These are phyloP conservation scores for Friedmanniomyces simplex DNA, from an alignment of 495 filamentous ascomycete species.

Conservation along the genomic window DNA sequence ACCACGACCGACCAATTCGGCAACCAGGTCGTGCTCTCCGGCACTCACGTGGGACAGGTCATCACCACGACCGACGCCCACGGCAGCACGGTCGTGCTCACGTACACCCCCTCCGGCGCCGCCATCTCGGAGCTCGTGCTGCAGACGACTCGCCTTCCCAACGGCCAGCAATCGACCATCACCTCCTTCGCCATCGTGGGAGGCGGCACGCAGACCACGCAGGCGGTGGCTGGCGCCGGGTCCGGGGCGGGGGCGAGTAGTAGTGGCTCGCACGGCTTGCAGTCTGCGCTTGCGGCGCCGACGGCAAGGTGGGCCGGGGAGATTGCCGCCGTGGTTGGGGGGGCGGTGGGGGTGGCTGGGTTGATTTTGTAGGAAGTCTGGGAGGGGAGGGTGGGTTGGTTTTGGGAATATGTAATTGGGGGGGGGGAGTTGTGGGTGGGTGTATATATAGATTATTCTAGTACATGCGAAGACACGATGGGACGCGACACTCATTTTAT, in stretches of 20 bases:
- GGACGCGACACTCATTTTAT: background rate
- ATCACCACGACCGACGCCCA: constrained; percentile 28
- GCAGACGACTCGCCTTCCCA: constrained; percentile 25
- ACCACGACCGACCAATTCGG: constrained; percentile 25
- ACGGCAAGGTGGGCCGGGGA: constrained; percentile 11
- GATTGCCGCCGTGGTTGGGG: constrained; percentile 23
- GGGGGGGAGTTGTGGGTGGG: background rate
- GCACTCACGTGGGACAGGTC: constrained; percentile 18
- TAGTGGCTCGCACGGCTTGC: constrained; percentile 11
- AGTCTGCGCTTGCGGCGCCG: constrained; percentile 18
- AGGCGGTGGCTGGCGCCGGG: background rate
- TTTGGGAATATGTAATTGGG: too few species aligned
- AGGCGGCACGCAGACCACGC: background rate
- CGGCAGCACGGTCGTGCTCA: constrained; percentile 29
- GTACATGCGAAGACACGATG: background rate
- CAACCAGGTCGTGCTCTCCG: constrained; percentile 20
- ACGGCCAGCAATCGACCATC: constrained; percentile 28
- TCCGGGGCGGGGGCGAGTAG: background rate
- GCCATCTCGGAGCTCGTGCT: constrained; percentile 24
- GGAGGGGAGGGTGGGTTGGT: too few species aligned
- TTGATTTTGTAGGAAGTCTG: constrained; percentile 3
- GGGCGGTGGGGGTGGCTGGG: constrained; percentile 24
- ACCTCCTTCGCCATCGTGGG: constrained; percentile 26
- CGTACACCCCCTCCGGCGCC: constrained; percentile 30
- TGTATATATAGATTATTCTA: background rate